Evolutionary conservation across 805 yeast genomes (phyloP), one percentile per base, ranked within the genome.

Genomic region (Scheffersomyces lignosus): DNA sequence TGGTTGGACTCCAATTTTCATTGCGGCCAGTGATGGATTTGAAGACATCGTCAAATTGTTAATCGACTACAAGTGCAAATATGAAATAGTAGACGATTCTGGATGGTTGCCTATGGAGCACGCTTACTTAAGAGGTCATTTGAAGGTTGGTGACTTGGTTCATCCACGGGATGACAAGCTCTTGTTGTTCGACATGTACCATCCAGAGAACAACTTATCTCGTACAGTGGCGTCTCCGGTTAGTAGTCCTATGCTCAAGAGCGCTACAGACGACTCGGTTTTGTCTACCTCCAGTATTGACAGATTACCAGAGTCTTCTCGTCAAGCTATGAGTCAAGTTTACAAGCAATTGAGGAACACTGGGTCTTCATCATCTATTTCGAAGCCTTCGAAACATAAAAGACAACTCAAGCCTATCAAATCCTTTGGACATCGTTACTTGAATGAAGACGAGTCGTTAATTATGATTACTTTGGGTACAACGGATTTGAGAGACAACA

Each of bases 51-150:
- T 81, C 4, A 58, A 73, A 29, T 42, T 75, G 6, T 68, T 91
- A 43, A 58, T 82, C 18, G 61, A 64, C 0, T 53, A 70, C 29
- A 80, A 78, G 15, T 84, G 88, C 4, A 64, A 70, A 5, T 76
- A 65, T 40, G 73, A 76, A 29, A 61, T 69, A 18, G 71, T 75
- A 13, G 98, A 91, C 63, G 83, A 79, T 31, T 83, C 93, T 35
- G 97, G 97, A 0, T 91, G 98, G 98, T 79, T 88, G 14, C 96
- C 98, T n/a, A 81, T 88, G 81, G 98, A 91, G 53, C 98, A 91
- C 60, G 96, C 97, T 0, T 82, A 87, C 33, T 67, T 91, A 31
- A 74, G 97, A 49, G 98, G 98, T 4, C 95, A 89, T 57, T 64
- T 90, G 40, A 72, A 67, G 2, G 76, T 87, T 25, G 82, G 93